Percentiles rank a stretch among this genome's conserved stretches.
Evolutionary conservation across 108 stramenopile species (phyloP).

Genomic region (Fragilaria crotonensis): DNA sequence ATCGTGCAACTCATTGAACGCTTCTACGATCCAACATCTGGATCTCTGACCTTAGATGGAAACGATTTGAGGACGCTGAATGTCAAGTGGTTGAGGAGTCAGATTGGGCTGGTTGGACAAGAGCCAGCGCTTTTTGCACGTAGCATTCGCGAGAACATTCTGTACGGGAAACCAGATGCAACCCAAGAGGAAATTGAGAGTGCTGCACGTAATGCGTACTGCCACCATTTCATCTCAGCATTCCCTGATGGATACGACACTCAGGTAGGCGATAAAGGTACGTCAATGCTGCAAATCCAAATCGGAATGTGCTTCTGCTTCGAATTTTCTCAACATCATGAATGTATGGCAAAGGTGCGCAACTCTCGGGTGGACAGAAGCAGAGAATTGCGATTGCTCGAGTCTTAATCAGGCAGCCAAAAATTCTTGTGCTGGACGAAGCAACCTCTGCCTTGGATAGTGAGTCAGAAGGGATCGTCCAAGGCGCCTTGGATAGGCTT

Average conservation of each 20-base stretch:
- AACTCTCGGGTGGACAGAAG: conserved; percentile 51
- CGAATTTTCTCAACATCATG: too few relatives aligned
- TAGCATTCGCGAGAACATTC: conserved; percentile 76
- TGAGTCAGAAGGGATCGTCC: conserved; percentile 66
- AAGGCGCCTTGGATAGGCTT: conserved; percentile 68
- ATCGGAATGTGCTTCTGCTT: too few relatives aligned
- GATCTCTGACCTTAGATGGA: conserved; percentile 68
- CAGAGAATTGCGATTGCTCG: too few relatives aligned
- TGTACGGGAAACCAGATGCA: conserved; percentile 75
- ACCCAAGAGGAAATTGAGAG: conserved; percentile 53
- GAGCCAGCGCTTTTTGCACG: conserved; percentile 82
- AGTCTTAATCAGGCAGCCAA: too few relatives aligned
- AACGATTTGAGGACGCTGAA: conserved; percentile 57
- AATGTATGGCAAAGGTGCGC: conserved; percentile 55
- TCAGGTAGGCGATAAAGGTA: too few relatives aligned
- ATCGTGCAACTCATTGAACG: conserved; percentile 35
- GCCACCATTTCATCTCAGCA: conserved; percentile 81
- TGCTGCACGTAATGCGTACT: conserved; percentile 77
- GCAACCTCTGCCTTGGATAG: too few relatives aligned
- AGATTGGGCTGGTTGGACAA: too few relatives aligned
- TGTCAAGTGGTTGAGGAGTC: conserved; percentile 70
- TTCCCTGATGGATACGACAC: too few relatives aligned
- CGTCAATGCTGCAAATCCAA: too few relatives aligned
- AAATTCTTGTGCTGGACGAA: conserved; percentile 85
- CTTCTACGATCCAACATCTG: too few relatives aligned